Conservation (phyloP, 2,329 filamentous ascomycete genomes). For the Colletotrichum tabaci region DNA sequence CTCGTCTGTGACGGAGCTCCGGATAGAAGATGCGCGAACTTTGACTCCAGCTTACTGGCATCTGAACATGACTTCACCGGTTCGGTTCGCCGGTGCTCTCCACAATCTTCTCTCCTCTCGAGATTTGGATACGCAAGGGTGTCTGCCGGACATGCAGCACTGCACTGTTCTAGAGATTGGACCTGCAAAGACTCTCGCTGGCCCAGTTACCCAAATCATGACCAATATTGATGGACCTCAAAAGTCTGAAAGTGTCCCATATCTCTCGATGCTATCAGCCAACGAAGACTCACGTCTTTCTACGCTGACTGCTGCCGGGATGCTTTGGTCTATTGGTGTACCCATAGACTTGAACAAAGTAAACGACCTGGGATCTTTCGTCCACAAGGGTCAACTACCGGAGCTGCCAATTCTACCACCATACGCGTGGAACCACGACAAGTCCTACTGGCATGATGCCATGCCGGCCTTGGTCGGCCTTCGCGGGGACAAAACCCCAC, state of each 20-base stretch:
- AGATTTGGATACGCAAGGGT: no score
- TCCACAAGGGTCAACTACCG: neutral
- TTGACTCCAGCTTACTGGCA: slow-evolving; percentile 24
- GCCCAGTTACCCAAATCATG: slow-evolving; percentile 47
- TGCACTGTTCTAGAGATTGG: slow-evolving; percentile 48
- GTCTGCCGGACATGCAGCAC: neutral
- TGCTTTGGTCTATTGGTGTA: slow-evolving; percentile 16
- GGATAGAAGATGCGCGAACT: slow-evolving; percentile 11
- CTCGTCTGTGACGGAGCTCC: slow-evolving; percentile 9
- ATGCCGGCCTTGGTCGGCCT: neutral
- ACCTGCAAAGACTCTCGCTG: slow-evolving; percentile 48
- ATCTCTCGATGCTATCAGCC: slow-evolving; percentile 23
- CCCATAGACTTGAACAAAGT: slow-evolving; percentile 9
- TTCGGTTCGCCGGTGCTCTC: slow-evolving; percentile 48
- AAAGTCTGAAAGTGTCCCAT: neutral
- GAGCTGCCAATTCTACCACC: slow-evolving; percentile 38
- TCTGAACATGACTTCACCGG: slow-evolving; percentile 31
- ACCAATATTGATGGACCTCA: neutral
- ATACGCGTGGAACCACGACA: slow-evolving; percentile 32
- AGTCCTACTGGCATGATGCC: slow-evolving; percentile 26
- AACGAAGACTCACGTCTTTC: slow-evolving; percentile 8
- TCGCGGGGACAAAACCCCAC: neutral
- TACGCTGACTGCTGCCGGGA: slow-evolving; percentile 13
- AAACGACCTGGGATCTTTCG: neutral
- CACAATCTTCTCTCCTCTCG: slow-evolving; percentile 48